Conservation (phyloP, 2,329 filamentous ascomycete species). For the Ophiostoma sp. region DNA sequence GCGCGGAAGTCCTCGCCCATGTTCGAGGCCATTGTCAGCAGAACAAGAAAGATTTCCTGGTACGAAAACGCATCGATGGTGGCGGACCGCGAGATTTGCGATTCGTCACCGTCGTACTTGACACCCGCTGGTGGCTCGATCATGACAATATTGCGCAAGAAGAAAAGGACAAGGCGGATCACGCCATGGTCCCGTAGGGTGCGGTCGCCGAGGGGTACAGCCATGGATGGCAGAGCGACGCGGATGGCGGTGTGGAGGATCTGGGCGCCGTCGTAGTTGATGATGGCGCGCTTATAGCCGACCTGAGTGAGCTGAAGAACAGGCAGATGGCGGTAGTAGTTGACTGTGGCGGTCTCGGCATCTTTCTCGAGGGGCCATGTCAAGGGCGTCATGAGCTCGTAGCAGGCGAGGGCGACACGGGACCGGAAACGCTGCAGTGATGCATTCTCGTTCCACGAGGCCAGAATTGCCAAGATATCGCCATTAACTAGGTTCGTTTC, state of each 20-base stretch:
- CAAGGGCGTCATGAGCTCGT: constrained; percentile 85
- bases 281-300: constrained; percentile 79
- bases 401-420: constrained; percentile 74
- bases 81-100: constrained; percentile 79
- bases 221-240: constrained; percentile 80
- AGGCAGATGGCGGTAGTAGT: constrained; percentile 86
- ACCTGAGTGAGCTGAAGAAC: constrained; percentile 85
- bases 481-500: constrained; percentile 89
- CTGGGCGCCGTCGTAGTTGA: constrained; percentile 72
- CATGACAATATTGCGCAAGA: constrained; percentile 82
- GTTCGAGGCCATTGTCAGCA: constrained; percentile 84
- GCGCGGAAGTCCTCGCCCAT: constrained; percentile 89
- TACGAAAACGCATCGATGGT: constrained; percentile 84
- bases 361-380: constrained; percentile 90
- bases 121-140: constrained; percentile 70
- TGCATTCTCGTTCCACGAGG: constrained; percentile 69
- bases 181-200: constrained; percentile 80
- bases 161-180: constrained; percentile 83
- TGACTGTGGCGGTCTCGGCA: constrained; percentile 75
- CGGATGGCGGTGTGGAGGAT: constrained; percentile 78
- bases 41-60: constrained; percentile 81
- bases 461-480: constrained; percentile 84
- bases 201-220: constrained; percentile 68
- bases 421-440: constrained; percentile 70
- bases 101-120: constrained; percentile 79